Evolutionary conservation across 2,329 filamentous ascomycete genomes (phyloP).

Genomic region (Xylariaceae sp.): DNA sequence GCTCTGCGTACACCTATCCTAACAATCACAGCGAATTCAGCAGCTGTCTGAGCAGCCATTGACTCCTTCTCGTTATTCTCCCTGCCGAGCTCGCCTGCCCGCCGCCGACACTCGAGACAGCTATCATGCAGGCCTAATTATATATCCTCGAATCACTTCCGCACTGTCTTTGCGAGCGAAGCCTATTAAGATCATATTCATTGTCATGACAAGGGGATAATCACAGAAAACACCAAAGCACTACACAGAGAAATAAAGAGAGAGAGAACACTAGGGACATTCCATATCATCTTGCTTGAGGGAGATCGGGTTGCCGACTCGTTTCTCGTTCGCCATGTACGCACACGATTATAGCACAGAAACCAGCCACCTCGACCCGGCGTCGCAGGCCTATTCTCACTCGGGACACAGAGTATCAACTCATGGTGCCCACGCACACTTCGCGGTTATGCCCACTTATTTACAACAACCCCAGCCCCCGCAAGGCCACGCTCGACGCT

Average conservation of each 20-base stretch:
- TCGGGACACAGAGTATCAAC: conserved; percentile 53
- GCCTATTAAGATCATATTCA: neutral
- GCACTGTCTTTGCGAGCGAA: neutral
- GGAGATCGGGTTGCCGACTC: conserved; percentile 10
- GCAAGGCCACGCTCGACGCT: conserved; percentile 44
- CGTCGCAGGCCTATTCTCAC: conserved; percentile 42
- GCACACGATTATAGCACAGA: conserved; percentile 29
- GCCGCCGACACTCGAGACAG: neutral
- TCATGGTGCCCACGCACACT: conserved; percentile 40
- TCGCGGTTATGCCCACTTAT: conserved; percentile 30
- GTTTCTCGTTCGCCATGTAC: conserved; percentile 25
- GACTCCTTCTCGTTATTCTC: neutral
- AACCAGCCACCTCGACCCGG: conserved; percentile 29
- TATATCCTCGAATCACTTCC: neutral
- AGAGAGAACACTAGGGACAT: neutral
- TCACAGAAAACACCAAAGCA: neutral
- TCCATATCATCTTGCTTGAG: conserved; percentile 13
- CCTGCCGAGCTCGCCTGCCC: conserved; percentile 1
- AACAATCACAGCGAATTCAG: neutral
- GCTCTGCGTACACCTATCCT: neutral
- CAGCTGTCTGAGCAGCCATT: conserved; percentile 3
- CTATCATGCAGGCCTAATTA: neutral
- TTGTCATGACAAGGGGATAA: neutral
- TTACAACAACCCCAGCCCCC: conserved; percentile 32
- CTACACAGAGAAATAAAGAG: neutral